Conservation (phyloP, 495 filamentous ascomycete genomes). For the Penicillium dipodomyicola region DNA sequence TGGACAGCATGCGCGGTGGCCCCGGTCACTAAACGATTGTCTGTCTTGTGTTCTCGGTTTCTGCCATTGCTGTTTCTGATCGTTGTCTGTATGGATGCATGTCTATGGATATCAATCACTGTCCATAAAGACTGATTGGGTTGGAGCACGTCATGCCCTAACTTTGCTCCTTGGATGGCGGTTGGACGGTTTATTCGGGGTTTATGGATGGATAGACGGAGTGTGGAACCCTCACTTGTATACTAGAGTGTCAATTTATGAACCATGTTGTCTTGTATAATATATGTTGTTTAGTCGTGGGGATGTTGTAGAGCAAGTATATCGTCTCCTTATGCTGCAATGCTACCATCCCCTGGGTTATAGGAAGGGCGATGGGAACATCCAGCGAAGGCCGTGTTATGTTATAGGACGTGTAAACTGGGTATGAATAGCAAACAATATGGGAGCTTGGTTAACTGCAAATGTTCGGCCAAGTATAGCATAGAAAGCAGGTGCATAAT, state of each 20-base stretch:
- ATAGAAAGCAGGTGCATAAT: neutral
- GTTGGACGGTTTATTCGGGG: neutral
- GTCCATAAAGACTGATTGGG: neutral
- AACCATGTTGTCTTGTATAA: conserved; percentile 12
- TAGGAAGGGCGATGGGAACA: neutral
- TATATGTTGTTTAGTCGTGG: neutral
- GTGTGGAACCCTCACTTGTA: conserved; percentile 21
- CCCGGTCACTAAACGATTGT: conserved; percentile 23
- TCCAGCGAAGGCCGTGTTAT: neutral
- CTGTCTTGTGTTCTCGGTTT: neutral
- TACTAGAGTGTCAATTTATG: conserved; percentile 28
- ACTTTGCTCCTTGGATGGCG: neutral
- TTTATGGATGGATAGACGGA: conserved; percentile 10
- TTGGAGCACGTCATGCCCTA: conserved; percentile 1
- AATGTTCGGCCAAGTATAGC: neutral
- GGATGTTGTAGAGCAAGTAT: neutral
- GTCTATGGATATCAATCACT: neutral
- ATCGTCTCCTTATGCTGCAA: neutral
- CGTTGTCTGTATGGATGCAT: neutral
- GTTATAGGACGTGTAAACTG: neutral
- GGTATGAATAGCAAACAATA: neutral
- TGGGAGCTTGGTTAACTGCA: neutral
- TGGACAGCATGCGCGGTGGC: conserved; percentile 60
- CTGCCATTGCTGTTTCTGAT: neutral
- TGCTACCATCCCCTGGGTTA: neutral